Conservation (phyloP, 73 alveolate species). For the Tetrahymena borealis region DNA sequence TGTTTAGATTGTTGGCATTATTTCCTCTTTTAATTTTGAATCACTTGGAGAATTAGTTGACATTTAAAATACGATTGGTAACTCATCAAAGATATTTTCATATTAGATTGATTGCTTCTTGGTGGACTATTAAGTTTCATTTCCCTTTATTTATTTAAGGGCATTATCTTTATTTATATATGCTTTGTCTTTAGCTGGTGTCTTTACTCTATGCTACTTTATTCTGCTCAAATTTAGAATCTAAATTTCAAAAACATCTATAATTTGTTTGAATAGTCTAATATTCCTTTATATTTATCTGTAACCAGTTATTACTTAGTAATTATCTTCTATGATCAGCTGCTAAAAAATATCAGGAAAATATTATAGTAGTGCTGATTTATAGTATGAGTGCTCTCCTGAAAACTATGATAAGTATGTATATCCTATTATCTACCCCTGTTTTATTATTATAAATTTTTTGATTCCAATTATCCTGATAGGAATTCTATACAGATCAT, state of each 20-base stretch:
- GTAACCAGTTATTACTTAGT: neutral
- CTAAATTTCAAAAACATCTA: neutral
- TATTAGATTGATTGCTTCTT: neutral
- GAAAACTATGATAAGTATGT: neutral
- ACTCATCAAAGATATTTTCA: neutral
- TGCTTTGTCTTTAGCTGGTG: neutral
- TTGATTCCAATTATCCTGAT: neutral
- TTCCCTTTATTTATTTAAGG: neutral
- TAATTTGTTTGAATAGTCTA: neutral
- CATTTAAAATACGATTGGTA: neutral
- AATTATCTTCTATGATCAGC: neutral
- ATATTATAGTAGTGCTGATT: neutral
- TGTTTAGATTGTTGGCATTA: neutral
- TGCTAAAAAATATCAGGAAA: neutral
- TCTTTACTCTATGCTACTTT: neutral
- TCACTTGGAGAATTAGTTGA: neutral
- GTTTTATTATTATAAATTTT: neutral
- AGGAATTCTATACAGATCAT: neutral
- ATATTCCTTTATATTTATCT: neutral
- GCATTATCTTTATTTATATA: neutral
- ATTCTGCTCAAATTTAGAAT: neutral
- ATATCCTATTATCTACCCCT: neutral
- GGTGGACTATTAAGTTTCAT: neutral
- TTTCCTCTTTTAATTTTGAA: neutral
- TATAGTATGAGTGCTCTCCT: neutral